Evolutionary conservation across 164 flowering plant genomes (phyloP), one percentile per base, ranked within the genome.

Genomic region (Protea cynaroides): DNA sequence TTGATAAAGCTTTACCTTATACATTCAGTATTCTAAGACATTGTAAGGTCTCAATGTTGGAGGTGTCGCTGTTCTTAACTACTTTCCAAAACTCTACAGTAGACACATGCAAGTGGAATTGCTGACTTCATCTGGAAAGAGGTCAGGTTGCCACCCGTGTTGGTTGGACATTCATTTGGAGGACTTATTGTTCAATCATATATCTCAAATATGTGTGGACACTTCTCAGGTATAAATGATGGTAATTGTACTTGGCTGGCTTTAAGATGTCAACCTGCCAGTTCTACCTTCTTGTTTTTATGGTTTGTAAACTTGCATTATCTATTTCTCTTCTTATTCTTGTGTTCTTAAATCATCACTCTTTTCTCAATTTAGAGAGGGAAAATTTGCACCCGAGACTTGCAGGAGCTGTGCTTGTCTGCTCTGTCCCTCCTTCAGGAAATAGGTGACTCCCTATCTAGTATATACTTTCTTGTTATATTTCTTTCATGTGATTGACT

Each of bases 351-450:
- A n/a, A n/a, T n/a, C 12, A 6, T 8, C 8, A 34, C 21, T 7
- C 56, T 24, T 58, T 63, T 70, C 9, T 23, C 38, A 46, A 58
- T 59, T 62, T 64, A 84, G 93, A 71, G 22, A 65, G 19, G 63
- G 65, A 51, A 46, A 62, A 34, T 65, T 65, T 65, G 46, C 75
- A 65, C 70, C 90, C 88, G 12, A 58, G 76, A 58, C 84, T 90
- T 64, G 72, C 79, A 8, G 95, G 90, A 70, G 89, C 88, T 38
- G 85, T 80, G 36, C 91, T 92, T 68, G 78, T 89, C 60, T 92
- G 98, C 77, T 92, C 96, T 54, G 93, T 92, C 14, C 96, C 98
- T 69, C 98, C 96, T 73, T 79, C 96, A 19, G 96, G 96, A 53
- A 92, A 92, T 72, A 81, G 98, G 98, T 89, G 74, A 74, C 19